phyloP scores from a whole-genome alignment of 306 rosid genomes.

The Medicago truncatula region MtrunA17r5.0-ANR NC_053044.1:46385001-46385500 shows the following conservation, averaged over 20 bases:
- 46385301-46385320: conserved; percentile 68
- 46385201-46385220: conserved; percentile 32
- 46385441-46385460: conserved; percentile 66
- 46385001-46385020: no score
- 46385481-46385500: conserved; percentile 53
- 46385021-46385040: no score
- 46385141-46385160: conserved; percentile 33
- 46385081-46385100: not conserved
- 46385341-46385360: conserved; percentile 62
- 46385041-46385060: conserved; percentile 1
- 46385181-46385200: conserved; percentile 41
- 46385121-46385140: not conserved
- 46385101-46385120: conserved; percentile 6
- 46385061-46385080: conserved; percentile 7
- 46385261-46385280: conserved; percentile 59
- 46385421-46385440: conserved; percentile 63
- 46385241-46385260: conserved; percentile 72
- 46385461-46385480: conserved; percentile 54
- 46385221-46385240: conserved; percentile 45
- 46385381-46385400: conserved; percentile 73
- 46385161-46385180: conserved; percentile 8
- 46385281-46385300: conserved; percentile 65
- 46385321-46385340: conserved; percentile 68
- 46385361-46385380: conserved; percentile 68
- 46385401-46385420: conserved; percentile 61